phyloP scores from a whole-genome alignment of 805 yeast genomes.

The Lipomyces lipofer region DNA sequence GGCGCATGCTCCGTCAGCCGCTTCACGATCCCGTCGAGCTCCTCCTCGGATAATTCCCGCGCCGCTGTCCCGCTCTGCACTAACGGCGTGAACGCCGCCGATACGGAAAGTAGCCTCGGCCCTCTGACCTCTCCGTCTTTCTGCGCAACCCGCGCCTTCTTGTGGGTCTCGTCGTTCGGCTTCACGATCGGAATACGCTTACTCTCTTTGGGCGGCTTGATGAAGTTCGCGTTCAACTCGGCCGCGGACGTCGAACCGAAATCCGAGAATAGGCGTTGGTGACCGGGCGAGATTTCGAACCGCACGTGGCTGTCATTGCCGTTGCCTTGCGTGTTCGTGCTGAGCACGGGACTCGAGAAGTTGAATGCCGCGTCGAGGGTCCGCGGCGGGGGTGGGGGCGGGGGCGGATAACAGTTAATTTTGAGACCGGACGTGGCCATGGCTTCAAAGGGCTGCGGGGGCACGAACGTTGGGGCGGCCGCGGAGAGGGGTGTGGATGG shows the following conservation, averaged over 20 bases:
- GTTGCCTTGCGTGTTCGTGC: neutral
- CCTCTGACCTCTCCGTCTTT: neutral
- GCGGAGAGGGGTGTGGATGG: slow-evolving; percentile 17
- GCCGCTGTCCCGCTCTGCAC: slow-evolving; percentile 26
- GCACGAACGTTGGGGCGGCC: slow-evolving; percentile 14
- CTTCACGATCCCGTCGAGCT: slow-evolving; percentile 24
- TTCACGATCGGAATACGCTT: slow-evolving; percentile 27
- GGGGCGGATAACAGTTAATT: neutral
- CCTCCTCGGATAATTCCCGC: slow-evolving; percentile 15
- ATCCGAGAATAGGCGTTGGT: slow-evolving; percentile 1
- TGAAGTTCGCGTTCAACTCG: slow-evolving; percentile 1
- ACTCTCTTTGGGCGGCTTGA: slow-evolving; percentile 21
- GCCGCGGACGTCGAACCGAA: neutral
- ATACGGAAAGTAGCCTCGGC: too few relatives aligned
- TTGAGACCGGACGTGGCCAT: slow-evolving; percentile 6
- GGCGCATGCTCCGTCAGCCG: slow-evolving; percentile 21
- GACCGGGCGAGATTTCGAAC: neutral
- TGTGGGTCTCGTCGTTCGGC: slow-evolving; percentile 4
- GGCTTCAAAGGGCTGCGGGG: neutral
- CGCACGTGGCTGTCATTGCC: neutral
- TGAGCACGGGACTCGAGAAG: neutral
- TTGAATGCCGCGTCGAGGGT: slow-evolving; percentile 1
- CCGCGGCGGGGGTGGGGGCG: neutral
- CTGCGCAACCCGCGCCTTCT: neutral
- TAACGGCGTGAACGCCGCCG: slow-evolving; percentile 17